Conservation (phyloP, 352 stramenopile genomes). For the Pythium myriotylum region DNA sequence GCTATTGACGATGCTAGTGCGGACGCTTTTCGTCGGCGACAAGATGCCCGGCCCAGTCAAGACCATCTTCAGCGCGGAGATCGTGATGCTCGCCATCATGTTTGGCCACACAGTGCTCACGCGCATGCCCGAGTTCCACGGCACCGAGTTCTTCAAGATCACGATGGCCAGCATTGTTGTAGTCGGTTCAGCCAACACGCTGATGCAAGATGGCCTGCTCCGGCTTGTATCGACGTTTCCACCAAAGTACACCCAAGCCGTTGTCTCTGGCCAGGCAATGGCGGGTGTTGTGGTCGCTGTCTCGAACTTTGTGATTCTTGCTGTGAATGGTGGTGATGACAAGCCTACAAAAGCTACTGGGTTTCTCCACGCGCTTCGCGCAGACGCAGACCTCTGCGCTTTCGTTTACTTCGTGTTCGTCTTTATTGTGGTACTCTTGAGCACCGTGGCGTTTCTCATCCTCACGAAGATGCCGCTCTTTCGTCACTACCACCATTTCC, state of each 20-base stretch:
- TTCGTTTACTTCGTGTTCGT: slow-evolving; percentile 83
- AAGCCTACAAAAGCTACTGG: neutral
- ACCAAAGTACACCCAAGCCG: slow-evolving; percentile 69
- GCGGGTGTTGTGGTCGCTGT: slow-evolving; percentile 70
- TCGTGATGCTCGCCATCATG: slow-evolving; percentile 73
- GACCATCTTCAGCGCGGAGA: slow-evolving; percentile 67
- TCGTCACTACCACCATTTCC: slow-evolving; percentile 58
- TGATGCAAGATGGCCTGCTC: slow-evolving; percentile 82
- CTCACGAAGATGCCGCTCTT: slow-evolving; percentile 73
- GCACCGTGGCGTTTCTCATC: slow-evolving; percentile 49
- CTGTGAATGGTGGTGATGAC: slow-evolving; percentile 29
- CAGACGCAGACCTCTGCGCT: slow-evolving; percentile 58
- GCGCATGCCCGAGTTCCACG: slow-evolving; percentile 69
- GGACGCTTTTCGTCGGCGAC: slow-evolving; percentile 60
- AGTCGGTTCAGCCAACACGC: slow-evolving; percentile 64
- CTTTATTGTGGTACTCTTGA: slow-evolving; percentile 66
- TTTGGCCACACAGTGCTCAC: slow-evolving; percentile 74
- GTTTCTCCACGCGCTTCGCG: slow-evolving; percentile 27
- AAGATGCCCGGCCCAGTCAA: slow-evolving; percentile 59
- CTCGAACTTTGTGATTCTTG: slow-evolving; percentile 75
- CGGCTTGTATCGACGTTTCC: slow-evolving; percentile 79
- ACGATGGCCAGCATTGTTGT: slow-evolving; percentile 80
- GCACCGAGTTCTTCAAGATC: slow-evolving; percentile 69
- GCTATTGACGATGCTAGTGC: slow-evolving; percentile 73
- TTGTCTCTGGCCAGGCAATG: slow-evolving; percentile 79